Percentiles rank a stretch among this genome's conserved stretches.
phyloP scores from a whole-genome alignment of 805 yeast genomes.

The Ogataea angusta region DNA sequence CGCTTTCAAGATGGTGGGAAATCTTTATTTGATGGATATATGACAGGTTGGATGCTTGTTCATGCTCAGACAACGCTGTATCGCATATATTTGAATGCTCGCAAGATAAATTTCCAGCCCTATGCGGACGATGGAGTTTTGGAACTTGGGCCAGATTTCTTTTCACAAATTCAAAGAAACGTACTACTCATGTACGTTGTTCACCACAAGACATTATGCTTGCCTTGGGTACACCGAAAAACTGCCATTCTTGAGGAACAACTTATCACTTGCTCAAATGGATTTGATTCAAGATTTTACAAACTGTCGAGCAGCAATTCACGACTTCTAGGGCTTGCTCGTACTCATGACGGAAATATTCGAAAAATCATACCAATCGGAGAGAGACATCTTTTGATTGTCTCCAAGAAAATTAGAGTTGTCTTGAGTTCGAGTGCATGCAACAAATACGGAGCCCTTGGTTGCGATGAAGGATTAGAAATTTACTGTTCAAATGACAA shows the following conservation, averaged over 20 bases:
- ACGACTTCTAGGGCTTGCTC: background rate
- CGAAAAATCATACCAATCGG: background rate
- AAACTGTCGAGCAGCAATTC: background rate
- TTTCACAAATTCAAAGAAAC: too few relatives aligned
- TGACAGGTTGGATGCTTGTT: too few relatives aligned
- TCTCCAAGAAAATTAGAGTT: background rate
- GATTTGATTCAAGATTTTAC: slow-evolving; percentile 1
- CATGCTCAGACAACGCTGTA: too few relatives aligned
- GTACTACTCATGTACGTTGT: too few relatives aligned
- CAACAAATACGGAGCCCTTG: background rate
- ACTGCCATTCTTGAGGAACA: background rate
- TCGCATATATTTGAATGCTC: too few relatives aligned
- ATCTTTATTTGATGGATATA: too few relatives aligned
- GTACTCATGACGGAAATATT: background rate
- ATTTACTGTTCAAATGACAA: background rate
- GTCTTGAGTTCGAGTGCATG: background rate
- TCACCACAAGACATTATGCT: too few relatives aligned
- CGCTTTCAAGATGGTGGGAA: too few relatives aligned
- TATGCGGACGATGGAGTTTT: too few relatives aligned
- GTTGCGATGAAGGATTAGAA: background rate
- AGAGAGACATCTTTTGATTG: background rate
- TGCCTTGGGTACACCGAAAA: background rate
- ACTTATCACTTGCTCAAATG: background rate
- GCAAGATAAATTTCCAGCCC: too few relatives aligned
- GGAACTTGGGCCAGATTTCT: too few relatives aligned